Conservation (phyloP, 352 stramenopile genomes). For the Pythium apleroticum region DNA sequence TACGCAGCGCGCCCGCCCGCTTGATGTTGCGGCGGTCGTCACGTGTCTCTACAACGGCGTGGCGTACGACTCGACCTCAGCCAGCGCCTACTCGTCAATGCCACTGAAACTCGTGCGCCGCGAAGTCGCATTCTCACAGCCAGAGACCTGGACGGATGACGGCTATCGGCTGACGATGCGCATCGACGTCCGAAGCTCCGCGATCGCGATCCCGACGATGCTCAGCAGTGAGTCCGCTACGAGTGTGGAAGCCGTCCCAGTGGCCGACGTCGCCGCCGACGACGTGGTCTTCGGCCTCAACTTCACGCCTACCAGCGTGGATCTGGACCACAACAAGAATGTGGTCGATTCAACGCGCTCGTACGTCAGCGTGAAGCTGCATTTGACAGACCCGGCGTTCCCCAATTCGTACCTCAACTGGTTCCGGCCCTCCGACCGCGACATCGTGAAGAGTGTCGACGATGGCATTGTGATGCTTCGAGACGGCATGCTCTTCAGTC, state of each 20-base stretch:
- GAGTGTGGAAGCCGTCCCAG: not conserved
- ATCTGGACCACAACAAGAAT: not conserved
- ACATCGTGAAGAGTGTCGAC: not conserved
- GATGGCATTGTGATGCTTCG: not conserved
- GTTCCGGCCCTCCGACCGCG: not conserved
- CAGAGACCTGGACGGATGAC: constrained; percentile 5
- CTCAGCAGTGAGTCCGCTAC: not conserved
- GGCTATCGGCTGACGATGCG: constrained; percentile 9
- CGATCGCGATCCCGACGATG: not conserved
- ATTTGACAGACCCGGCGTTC: not conserved
- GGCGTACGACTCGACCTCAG: constrained; percentile 8
- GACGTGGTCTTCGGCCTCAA: constrained; percentile 15
- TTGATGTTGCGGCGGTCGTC: constrained; percentile 13
- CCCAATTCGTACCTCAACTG: constrained; percentile 17
- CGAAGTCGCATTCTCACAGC: constrained; percentile 17
- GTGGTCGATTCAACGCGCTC: not conserved
- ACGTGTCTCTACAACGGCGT: constrained; percentile 21
- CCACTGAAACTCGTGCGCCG: constrained; percentile 13
- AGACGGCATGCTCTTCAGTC: not conserved
- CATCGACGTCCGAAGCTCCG: constrained; percentile 2
- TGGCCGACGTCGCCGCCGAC: constrained; percentile 8
- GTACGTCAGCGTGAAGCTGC: not conserved
- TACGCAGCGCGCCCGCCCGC: constrained; percentile 13
- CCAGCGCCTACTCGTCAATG: not conserved
- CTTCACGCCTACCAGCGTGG: constrained; percentile 5